These are phyloP conservation scores for Starmerella riodocensis DNA, from an alignment of 805 yeast species.

Conservation along the genomic window DNA sequence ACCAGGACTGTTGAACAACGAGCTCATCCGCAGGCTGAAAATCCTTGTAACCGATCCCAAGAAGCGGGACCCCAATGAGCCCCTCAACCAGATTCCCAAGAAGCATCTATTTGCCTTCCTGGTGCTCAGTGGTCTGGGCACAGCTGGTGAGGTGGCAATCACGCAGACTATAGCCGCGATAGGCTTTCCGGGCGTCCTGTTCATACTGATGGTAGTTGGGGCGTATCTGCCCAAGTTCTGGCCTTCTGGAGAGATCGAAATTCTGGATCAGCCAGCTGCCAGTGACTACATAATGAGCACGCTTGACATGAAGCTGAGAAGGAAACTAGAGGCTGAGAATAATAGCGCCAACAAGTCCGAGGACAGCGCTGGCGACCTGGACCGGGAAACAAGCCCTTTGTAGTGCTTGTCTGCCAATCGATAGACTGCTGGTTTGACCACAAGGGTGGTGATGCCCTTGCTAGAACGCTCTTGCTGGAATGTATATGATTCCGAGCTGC, in stretches of 20 bases:
- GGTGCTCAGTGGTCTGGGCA: constrained; percentile 48
- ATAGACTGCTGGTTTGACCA: no score
- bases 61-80: constrained; percentile 27
- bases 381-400: no score
- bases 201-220: constrained; percentile 51
- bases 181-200: constrained; percentile 79
- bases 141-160: constrained; percentile 70
- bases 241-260: constrained; percentile 42
- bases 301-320: constrained; percentile 25
- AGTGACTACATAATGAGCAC: constrained; percentile 29
- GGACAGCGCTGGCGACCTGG: no score
- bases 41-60: constrained; percentile 49
- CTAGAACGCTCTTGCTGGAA: no score
- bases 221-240: constrained; percentile 51
- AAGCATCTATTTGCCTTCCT: constrained; percentile 41
- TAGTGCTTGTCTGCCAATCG: no score
- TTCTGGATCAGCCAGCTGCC: constrained; percentile 49
- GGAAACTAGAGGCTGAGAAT: neutral
- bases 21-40: constrained; percentile 47
- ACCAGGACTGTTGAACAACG: constrained; percentile 57
- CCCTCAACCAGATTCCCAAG: constrained; percentile 27
- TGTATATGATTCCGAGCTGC: no score
- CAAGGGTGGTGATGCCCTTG: no score
- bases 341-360: no score
- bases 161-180: constrained; percentile 82